Base-by-base conservation (phyloP, 257 asterid species). In the Verbascum thapsus region DNA sequence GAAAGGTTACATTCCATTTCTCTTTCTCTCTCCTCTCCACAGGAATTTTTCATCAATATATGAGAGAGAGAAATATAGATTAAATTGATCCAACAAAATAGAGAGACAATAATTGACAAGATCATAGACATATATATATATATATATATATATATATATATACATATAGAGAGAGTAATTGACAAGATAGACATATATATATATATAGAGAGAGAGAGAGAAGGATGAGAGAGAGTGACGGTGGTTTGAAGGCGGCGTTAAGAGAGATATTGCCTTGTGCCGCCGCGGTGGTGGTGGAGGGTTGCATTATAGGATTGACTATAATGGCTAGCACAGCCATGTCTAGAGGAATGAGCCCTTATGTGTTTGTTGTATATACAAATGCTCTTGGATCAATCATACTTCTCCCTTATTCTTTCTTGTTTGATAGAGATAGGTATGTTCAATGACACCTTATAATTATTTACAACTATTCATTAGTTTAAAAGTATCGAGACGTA, bases 301-400 rank as follows among this genome's bases (percentile, higher is more conserved):
- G 85, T 37, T 69, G 75, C 55, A 78, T 85, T 16, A 81, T 85
- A 15, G 78, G 54, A 37, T 61, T 88, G 32, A 88, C 96, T 1
- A 85, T 88, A 40, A 66, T 83, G 83, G 88, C 96, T 13, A 79
- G 79, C 76, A 85, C 91, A 17, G 80, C 85, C 79, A 79, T 88
- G 84, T 75, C 94, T 34, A 74, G 55, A 59, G 94, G 96, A 34
- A 80, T 80, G 81, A 88, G 94, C 72, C 87, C 96, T 53, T 85
- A 61, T 53, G 91, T 88, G 1, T 88, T 88, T 44, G 96, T 85
- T 54, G 96, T 83, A 47, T 85, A 83, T 43, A 83, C 96, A 0
- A 85, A 88, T 74, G 81, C 79, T 66, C 84, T 88, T 76, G 87
- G 76, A 61, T 81, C 91, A 0, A 43, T 88, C 30, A 57, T 88